phyloP scores from a whole-genome alignment of 192 early-diverging fungal species.

The Neocallimastix lanati region DNA sequence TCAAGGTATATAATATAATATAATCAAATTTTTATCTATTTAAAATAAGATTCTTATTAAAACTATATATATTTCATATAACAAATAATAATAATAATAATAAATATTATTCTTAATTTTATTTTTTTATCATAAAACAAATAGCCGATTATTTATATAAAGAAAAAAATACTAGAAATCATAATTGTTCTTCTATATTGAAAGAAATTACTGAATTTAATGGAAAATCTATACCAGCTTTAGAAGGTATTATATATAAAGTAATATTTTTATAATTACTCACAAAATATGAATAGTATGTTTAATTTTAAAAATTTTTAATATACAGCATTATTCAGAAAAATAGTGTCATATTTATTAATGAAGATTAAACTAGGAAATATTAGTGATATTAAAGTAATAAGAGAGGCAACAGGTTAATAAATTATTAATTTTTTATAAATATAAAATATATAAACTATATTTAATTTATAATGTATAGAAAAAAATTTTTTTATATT shows the following conservation, averaged over 20 bases:
- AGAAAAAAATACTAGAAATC: constrained; percentile 22
- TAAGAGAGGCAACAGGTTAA: constrained; percentile 35
- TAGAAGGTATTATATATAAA: too few species aligned
- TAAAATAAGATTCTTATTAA: too few species aligned
- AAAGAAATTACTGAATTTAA: constrained; percentile 27
- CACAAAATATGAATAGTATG: too few species aligned
- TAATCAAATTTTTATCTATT: too few species aligned
- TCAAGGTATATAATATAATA: constrained; percentile 15
- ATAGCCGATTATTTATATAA: constrained; percentile 24
- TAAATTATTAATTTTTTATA: too few species aligned
- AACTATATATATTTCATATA: too few species aligned
- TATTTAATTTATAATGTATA: too few species aligned
- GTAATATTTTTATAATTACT: too few species aligned
- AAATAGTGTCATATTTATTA: constrained; percentile 36
- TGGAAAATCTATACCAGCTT: constrained; percentile 18
- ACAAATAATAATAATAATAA: too few species aligned
- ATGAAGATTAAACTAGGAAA: constrained; percentile 26
- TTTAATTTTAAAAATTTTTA: too few species aligned
- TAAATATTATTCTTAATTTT: background rate
- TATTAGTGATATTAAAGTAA: constrained; percentile 32
- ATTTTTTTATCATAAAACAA: background rate
- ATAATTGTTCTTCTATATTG: constrained; percentile 17
- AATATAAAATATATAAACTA: too few species aligned
- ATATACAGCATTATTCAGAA: constrained; percentile 30
- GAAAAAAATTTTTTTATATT: too few species aligned